Evolutionary conservation across 2,329 filamentous ascomycete genomes (phyloP).

Genomic region (Microcyclosporella mali): DNA sequence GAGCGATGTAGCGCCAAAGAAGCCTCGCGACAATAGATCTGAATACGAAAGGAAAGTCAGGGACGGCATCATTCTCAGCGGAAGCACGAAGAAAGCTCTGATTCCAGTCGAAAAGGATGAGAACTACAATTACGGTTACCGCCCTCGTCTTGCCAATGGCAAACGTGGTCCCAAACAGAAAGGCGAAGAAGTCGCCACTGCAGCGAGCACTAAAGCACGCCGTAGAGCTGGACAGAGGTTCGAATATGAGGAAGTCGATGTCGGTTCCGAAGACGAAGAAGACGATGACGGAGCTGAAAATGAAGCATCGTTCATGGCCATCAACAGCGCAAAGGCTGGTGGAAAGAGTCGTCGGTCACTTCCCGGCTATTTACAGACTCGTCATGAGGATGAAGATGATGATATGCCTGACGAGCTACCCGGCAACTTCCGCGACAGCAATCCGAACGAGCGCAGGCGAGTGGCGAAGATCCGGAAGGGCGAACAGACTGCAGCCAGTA

Average conservation of each 20-base stretch:
- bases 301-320: constrained; percentile 13
- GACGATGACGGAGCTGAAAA: constrained; percentile 25
- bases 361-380: constrained; percentile 38
- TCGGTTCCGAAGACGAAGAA: constrained; percentile 38
- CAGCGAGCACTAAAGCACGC: constrained; percentile 16
- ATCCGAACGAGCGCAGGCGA: constrained; percentile 17
- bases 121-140: constrained; percentile 28
- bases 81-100: constrained; percentile 28
- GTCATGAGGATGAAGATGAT: constrained; percentile 32
- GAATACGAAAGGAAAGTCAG: constrained; percentile 35
- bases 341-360: constrained; percentile 17
- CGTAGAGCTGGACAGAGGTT: constrained; percentile 3
- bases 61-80: constrained; percentile 24
- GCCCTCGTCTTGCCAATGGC: constrained; percentile 28
- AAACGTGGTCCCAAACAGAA: constrained; percentile 17
- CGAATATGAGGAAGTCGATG: constrained; percentile 42
- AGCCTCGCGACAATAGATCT: constrained; percentile 28
- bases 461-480: constrained; percentile 4
- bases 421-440: constrained; percentile 36
- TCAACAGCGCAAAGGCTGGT: constrained; percentile 7
- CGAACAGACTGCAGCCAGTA: constrained; percentile 3
- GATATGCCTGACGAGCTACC: constrained; percentile 41
- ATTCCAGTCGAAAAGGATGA: constrained; percentile 30
- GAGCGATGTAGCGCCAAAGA: constrained; percentile 30
- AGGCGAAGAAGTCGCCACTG: constrained; percentile 9